Percentiles rank a stretch among this genome's conserved stretches.
Evolutionary conservation across 495 filamentous ascomycete genomes (phyloP).

Genomic region (Sordaria brevicollis): DNA sequence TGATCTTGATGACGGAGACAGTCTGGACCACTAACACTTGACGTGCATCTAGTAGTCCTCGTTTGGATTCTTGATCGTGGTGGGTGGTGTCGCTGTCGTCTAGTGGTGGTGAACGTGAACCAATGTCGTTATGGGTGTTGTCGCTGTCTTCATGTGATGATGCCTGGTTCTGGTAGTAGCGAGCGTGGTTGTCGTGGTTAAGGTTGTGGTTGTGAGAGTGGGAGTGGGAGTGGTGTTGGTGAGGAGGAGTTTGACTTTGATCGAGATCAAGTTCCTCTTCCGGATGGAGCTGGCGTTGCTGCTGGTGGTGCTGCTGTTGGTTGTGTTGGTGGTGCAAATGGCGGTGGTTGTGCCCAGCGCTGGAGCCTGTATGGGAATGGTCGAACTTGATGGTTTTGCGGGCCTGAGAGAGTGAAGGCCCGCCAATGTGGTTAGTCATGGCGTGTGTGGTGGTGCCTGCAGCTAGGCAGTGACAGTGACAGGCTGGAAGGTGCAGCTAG

Average conservation of each 20-base stretch:
- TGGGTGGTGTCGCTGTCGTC: constrained; percentile 4
- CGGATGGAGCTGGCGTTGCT: not conserved
- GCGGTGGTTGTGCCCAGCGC: constrained; percentile 19
- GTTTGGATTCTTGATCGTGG: constrained; percentile 19
- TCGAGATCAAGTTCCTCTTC: not conserved
- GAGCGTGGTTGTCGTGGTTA: constrained; percentile 21
- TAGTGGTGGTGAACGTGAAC: constrained; percentile 24
- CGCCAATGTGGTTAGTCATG: constrained; percentile 39
- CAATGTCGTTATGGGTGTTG: constrained; percentile 21
- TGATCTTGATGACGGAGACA: constrained; percentile 38
- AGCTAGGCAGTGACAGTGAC: constrained; percentile 9
- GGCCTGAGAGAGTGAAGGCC: constrained; percentile 47
- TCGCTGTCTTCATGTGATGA: not conserved
- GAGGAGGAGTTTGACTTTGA: not conserved
- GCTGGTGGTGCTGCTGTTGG: constrained; percentile 10
- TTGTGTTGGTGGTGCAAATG: constrained; percentile 19
- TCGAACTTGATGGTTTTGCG: constrained; percentile 12
- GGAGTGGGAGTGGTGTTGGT: constrained; percentile 5
- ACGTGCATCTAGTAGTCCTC: constrained; percentile 20
- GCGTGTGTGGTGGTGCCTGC: constrained; percentile 24
- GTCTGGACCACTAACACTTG: constrained; percentile 36
- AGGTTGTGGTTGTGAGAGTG: constrained; percentile 15
- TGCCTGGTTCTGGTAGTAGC: constrained; percentile 5
- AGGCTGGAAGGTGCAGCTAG: too few species aligned
- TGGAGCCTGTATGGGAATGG: constrained; percentile 11